Evolutionary conservation across 2,329 filamentous ascomycete genomes (phyloP).

Genomic region (Triangularia setosa): DNA sequence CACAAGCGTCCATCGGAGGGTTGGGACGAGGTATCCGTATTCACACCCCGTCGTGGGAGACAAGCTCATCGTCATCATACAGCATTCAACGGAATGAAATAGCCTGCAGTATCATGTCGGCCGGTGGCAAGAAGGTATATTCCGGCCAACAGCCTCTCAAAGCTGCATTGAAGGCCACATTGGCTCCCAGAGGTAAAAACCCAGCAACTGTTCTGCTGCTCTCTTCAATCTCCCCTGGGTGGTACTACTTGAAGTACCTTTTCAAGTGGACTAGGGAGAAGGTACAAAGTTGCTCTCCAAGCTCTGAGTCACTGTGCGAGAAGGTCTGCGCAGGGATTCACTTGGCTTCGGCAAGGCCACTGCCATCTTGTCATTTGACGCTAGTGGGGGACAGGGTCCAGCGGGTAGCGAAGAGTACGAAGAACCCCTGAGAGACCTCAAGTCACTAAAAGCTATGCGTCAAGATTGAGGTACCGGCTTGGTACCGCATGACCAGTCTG

Average conservation of each 20-base stretch:
- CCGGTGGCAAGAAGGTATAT: not conserved
- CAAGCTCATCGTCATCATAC: not conserved
- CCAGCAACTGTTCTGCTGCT: not conserved
- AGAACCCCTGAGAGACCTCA: slow-evolving; percentile 14
- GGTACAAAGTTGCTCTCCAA: slow-evolving; percentile 3
- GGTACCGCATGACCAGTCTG: slow-evolving; percentile 21
- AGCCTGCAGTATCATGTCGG: not conserved
- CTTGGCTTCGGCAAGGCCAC: not conserved
- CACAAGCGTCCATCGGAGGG: no score
- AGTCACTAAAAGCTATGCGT: slow-evolving; percentile 7
- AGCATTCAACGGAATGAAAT: not conserved
- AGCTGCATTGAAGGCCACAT: slow-evolving; percentile 16
- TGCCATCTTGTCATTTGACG: slow-evolving; percentile 8
- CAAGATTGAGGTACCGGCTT: slow-evolving; percentile 22
- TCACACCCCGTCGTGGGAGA: not conserved
- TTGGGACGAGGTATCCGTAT: no score
- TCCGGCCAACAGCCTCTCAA: not conserved
- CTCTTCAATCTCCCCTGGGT: no score
- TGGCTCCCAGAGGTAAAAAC: slow-evolving; percentile 1
- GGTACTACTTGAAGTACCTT: not conserved
- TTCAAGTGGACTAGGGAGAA: not conserved
- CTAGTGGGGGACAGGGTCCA: slow-evolving; percentile 14
- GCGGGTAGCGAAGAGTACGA: slow-evolving; percentile 6
- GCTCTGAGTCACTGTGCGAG: slow-evolving; percentile 16
- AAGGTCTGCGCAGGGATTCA: not conserved